Evolutionary conservation across 148 eudicot genomes (phyloP), one percentile per base, ranked within the genome.

Genomic region (Salicornia ramosissima): DNA sequence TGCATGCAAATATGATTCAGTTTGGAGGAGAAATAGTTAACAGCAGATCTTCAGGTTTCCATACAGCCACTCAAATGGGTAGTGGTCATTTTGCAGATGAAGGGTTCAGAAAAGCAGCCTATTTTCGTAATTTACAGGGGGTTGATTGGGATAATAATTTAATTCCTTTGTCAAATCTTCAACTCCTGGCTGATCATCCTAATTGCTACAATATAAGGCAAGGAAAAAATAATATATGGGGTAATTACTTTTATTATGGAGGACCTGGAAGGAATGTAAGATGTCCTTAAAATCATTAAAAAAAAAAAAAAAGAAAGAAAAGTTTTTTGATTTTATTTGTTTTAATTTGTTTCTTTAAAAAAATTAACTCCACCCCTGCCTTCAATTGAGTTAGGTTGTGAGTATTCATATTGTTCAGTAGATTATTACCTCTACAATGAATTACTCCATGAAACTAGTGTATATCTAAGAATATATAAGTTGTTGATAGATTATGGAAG

Each of bases 71-170:
- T 33, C 97, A 95, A 51, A 95, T 95, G 99, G 99, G 97, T 0
- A 91, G 99, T 53, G 99, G 99, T 10, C 90, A 84, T 80, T 95
- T 95, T 70, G 90, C 93, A 0, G 88, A 83, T 57, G 87, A 84
- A 71, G 97, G 99, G 13, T 95, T 91, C 66, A 86, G 88, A 2
- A 91, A 84, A 79, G 97, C 99, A 4, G 94, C 99, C 8, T 95
- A 95, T 76, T 95, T 94, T 64, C 76, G 97, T 59, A 91, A 95
- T 45, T 75, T 95, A 80, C 89, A 91, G 42, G 90, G 80, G 9
- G 96, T 95, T 64, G 99, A 95, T 73, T 91, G 99, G 99, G 99
- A 91, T 65, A 95, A 95, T 61, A 95, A 73, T 75, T 82, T 91
- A 69, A 79, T 94, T 57, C 97, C 99, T 25, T 63, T 88, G 8